These are phyloP conservation scores for Trametes villosa DNA, from an alignment of 768 basidiomycete genomes.

Conservation along the genomic window DNA sequence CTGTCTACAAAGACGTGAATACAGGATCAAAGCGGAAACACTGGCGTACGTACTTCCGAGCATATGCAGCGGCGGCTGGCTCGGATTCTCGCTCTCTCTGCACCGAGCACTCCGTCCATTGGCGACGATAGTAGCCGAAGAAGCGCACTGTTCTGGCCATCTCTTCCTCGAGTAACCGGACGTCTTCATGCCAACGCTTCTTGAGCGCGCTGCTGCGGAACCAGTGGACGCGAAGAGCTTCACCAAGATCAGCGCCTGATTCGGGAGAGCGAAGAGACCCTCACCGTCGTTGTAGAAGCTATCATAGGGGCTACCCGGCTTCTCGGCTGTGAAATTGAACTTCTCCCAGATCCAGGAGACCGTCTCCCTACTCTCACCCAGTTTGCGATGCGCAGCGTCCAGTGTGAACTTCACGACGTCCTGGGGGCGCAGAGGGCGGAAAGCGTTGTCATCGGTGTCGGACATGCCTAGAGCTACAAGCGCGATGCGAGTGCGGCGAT, in stretches of 20 bases:
- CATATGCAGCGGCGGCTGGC: neutral
- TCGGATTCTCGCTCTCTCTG: neutral
- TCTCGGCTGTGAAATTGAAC: neutral
- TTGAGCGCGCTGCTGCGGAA: slow-evolving; percentile 3
- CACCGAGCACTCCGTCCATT: neutral
- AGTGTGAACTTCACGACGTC: neutral
- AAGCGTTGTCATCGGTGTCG: neutral
- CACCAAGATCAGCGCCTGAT: neutral
- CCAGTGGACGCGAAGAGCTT: slow-evolving; percentile 7
- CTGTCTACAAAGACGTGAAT: no score
- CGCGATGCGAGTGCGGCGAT: neutral
- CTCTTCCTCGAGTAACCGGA: slow-evolving; percentile 1
- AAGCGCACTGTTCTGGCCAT: slow-evolving; percentile 9
- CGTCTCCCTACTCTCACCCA: neutral
- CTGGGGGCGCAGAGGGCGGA: neutral
- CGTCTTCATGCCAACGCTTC: slow-evolving; percentile 6
- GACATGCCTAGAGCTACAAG: neutral
- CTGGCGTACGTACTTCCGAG: neutral
- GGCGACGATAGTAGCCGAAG: neutral
- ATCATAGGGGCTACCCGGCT: neutral
- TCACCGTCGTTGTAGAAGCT: neutral
- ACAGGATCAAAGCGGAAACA: no score
- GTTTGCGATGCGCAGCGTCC: neutral
- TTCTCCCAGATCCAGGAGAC: slow-evolving; percentile 7
- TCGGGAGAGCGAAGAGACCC: neutral